Evolutionary conservation across 202 grass and related monocot species (phyloP).

Genomic region (Hordeum pubiflorum): DNA sequence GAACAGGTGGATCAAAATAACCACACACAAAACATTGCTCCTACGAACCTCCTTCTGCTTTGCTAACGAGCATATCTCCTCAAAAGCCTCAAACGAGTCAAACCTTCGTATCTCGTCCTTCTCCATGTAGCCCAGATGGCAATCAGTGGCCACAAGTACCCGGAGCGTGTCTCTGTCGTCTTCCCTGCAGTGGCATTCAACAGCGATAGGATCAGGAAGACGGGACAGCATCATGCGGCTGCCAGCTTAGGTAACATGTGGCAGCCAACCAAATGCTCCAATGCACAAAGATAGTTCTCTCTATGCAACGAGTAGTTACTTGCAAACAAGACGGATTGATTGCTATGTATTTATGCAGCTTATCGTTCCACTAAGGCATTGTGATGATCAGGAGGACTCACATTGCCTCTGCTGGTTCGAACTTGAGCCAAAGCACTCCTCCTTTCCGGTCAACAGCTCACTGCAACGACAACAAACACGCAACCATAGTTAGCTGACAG

Average conservation of each 20-base stretch:
- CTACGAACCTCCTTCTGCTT: conserved; percentile 64
- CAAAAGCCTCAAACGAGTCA: conserved; percentile 83
- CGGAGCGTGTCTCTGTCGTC: conserved; percentile 32
- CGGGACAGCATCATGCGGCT: neutral
- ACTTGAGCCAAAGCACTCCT: neutral
- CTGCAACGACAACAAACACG: neutral
- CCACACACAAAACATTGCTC: neutral
- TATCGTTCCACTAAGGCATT: neutral
- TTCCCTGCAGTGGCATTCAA: conserved; percentile 15
- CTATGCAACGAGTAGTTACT: neutral
- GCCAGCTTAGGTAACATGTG: neutral
- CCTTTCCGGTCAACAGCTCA: neutral
- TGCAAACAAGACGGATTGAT: neutral
- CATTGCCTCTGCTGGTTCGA: neutral
- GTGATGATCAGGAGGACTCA: conserved; percentile 6
- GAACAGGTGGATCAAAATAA: neutral
- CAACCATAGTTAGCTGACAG: neutral
- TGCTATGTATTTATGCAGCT: neutral
- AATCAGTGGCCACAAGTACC: conserved; percentile 71
- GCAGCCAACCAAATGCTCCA: neutral
- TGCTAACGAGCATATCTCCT: conserved; percentile 78
- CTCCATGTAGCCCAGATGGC: conserved; percentile 91
- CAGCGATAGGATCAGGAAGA: neutral
- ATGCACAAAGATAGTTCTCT: neutral
- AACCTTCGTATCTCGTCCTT: conserved; percentile 89